Conservation (phyloP, 768 basidiomycete species). For the Podaxis pistillaris region DNA sequence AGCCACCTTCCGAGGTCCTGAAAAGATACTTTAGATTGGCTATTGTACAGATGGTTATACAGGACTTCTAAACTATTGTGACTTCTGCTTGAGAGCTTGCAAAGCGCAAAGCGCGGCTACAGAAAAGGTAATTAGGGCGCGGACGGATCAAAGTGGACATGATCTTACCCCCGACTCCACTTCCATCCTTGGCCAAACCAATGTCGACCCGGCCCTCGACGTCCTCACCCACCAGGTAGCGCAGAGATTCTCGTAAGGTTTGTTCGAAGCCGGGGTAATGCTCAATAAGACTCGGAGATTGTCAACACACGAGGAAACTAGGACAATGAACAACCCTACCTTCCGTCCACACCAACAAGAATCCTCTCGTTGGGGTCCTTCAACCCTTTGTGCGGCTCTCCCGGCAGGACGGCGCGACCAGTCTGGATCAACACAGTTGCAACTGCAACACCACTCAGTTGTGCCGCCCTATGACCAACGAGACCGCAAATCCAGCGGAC, state of each 20-base stretch:
- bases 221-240: conserved; percentile 73
- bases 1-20: not conserved
- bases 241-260: conserved; percentile 70
- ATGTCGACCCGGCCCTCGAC: conserved; percentile 81
- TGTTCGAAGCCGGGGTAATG: conserved; percentile 88
- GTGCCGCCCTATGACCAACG: conserved; percentile 80
- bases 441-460: conserved; percentile 83
- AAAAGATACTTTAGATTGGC: not conserved
- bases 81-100: conserved; percentile 64
- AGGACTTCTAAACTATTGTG: conserved; percentile 17
- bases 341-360: conserved; percentile 90
- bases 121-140: conserved; percentile 9
- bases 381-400: conserved; percentile 26
- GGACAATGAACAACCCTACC: conserved; percentile 37
- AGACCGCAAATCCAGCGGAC: conserved; percentile 78
- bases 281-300: conserved; percentile 68
- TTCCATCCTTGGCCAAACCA: conserved; percentile 95
- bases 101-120: conserved; percentile 86
- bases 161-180: conserved; percentile 91
- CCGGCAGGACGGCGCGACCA: conserved; percentile 54
- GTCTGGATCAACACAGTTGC: conserved; percentile 87
- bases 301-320: not conserved
- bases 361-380: conserved; percentile 48
- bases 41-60: conserved; percentile 7
- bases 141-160: conserved; percentile 11